Conservation (phyloP, 371 early-diverging fungal genomes). For the Entomophthora muscae region DNA sequence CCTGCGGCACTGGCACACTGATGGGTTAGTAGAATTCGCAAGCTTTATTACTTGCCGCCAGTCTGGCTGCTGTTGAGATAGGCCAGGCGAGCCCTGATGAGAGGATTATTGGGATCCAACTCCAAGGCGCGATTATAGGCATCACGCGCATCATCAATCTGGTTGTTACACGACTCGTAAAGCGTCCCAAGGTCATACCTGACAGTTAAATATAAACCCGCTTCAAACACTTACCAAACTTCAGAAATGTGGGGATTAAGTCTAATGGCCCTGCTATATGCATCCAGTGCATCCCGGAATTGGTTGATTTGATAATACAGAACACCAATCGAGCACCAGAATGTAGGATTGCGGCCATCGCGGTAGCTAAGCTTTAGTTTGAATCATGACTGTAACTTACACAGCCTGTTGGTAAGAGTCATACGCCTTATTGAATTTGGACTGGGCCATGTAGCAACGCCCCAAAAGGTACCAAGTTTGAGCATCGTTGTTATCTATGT, state of each 20-base stretch:
- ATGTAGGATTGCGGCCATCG: slow-evolving; percentile 85
- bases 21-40: slow-evolving; percentile 7
- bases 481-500: slow-evolving; percentile 64
- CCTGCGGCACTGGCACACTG: slow-evolving; percentile 37
- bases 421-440: slow-evolving; percentile 88
- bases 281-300: slow-evolving; percentile 91
- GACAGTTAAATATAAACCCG: background rate
- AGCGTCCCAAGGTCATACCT: slow-evolving; percentile 77
- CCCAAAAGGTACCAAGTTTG: slow-evolving; percentile 93
- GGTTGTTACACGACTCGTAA: slow-evolving; percentile 95
- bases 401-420: slow-evolving; percentile 97
- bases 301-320: slow-evolving; percentile 92
- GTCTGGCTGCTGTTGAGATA: slow-evolving; percentile 22
- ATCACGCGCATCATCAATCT: slow-evolving; percentile 89
- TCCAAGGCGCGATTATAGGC: slow-evolving; percentile 90
- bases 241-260: slow-evolving; percentile 87
- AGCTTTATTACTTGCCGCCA: slow-evolving; percentile 4
- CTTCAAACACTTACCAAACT: slow-evolving; percentile 55
- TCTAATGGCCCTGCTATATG: slow-evolving; percentile 88
- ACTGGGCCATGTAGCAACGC: slow-evolving; percentile 89
- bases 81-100: slow-evolving; percentile 63
- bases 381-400: slow-evolving; percentile 15
- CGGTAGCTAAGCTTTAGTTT: slow-evolving; percentile 28
- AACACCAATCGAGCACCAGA: slow-evolving; percentile 98
- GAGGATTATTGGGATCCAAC: slow-evolving; percentile 64